Evolutionary conservation across 768 basidiomycete species (phyloP), one percentile per base, ranked within the genome.

Genomic region (Exsudoporus frostii): DNA sequence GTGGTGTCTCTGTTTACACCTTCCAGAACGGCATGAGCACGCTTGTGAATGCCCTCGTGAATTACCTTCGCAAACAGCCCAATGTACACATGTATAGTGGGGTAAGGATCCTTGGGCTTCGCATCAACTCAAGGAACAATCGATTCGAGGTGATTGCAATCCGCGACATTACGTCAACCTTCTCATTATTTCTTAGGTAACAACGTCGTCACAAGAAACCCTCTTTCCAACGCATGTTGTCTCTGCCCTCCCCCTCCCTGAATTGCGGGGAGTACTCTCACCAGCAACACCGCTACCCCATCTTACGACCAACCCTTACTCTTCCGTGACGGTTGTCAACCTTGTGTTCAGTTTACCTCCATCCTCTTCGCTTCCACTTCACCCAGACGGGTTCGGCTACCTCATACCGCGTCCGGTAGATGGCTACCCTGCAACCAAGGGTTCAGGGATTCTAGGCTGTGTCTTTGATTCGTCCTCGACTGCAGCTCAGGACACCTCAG

Each of bases 321-420:
- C 93, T 22, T 86, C 88, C 10, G 92, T 98, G 52, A 84, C 81
- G n/a, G 91, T 97, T 34, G 73, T 94, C 59, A 96, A 92, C 73
- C 75, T 98, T 63, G 80, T 98, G 57, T 98, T 96, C 74, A 74
- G 83, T 40, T 65, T 67, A 29, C 50, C 66, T 56, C 65, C 79
- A 29, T 67, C 73, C 22, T 48, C 60, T 33, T 64, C 71, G 51
- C 53, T 66, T 22, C 61, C 66, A 22, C 77, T 95, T 45, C 88
- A 92, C 60, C 92, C 93, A 0, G 77, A 78, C 2, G 96, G 96
- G 4, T 99, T 98, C 66, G 96, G 96, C 9, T 98, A 94, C 73
- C 86, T 99, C 64, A 79, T 97, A 48, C 93, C 95, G 0, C 88
- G 94, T 15, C 84, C 88, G 0, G 71, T 70, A 30, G 68, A 68